Evolutionary conservation across 768 basidiomycete genomes (phyloP), one percentile per base, ranked within the genome.

Genomic region (Pulveroboletus ravenelii): DNA sequence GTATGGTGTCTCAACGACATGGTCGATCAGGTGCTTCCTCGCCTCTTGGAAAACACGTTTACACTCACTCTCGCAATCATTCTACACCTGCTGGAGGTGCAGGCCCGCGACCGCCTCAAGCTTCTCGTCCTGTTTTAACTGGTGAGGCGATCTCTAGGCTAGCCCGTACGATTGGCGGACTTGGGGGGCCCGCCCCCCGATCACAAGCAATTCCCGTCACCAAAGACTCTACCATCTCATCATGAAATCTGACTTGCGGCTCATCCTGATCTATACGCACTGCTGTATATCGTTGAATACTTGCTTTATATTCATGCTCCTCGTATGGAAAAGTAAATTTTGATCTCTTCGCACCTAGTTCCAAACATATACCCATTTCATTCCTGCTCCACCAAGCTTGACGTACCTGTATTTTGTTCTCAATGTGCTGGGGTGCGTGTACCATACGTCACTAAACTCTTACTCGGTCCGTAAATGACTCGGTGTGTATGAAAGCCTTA

Each of bases 71-170:
- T 6, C 80, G 86, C 36, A 85, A 81, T 38, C 85, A 84, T 55
- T 88, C 87, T 0, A 76, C 85, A 8, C 78, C 82, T 42, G 63
- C 72, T 1, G 66, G 74, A 49, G 61, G 53, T 48, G 59, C 59
- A 36, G 65, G 62, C 35, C 69, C 76, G 43, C 77, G 80, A 20
- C 46, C 64, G 17, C 65, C 70, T 15, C 78, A 81, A 54, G 53
- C 71, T 31, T 73, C 56, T 12, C 77, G 88, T 10, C 88, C 88
- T n/a, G 75, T 89, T 39, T 78, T 90, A 57, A 85, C 84, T 6
- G 82, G 75, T 12, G 86, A 84, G 44, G 88, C 86, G 3, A 77
- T 88, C 45, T 82, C 86, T 12, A 74, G 74, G 50, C 65, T 90
- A 30, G 82, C 80, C 25, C 75, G 78, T 56, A 81, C 83, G 10